Base-by-base conservation (phyloP, 2,329 filamentous ascomycete genomes). In the Diaporthe destruens region DNA sequence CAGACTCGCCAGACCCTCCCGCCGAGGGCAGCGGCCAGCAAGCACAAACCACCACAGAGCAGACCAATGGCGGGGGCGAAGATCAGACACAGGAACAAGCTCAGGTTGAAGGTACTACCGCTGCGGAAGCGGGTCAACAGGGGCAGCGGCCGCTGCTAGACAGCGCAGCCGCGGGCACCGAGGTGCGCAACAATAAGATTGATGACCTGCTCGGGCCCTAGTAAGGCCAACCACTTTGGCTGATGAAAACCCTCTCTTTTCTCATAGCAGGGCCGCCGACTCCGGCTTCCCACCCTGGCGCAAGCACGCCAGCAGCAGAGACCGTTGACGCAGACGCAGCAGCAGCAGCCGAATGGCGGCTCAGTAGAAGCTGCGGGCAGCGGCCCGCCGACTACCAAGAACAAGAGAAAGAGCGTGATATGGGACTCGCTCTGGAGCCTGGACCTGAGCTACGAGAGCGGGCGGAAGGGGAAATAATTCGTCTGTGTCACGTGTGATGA, bases 341-440 rank as follows among this genome's bases (percentile, higher is more conserved):
- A 81, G 29, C 59, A 67, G 36, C 83, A 87, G 75, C 79, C 83
- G 61, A 84, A 81, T 74, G 77, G 74, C 34, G 76, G 74, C 34
- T 78, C 79, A 57, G 47, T 42, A 57, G 47, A 61, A 18, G 23
- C 65, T 49, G 69, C 81, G 76, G 75, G 84, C 69, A 85, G 83
- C 73, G 18, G 14, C 14, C 39, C 39, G 4, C 79, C 84, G 32
- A 81, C 79, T n/a, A 54, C 25, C 7, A 47, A 25, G 6, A 32
- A 16, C 14, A 42, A 25, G 39, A 88, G 85, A 80, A 87, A 81
- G 76, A 89, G 87, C 36, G 82, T 90, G 5, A 84, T 91, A 12
- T 92, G 89, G 89, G 89, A 91, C 75, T 85, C 87, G 16, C 80
- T 92, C 20, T 91, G 90, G 89, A 89, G 85, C 74, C 78, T 91